Conservation (phyloP, 2,329 filamentous ascomycete genomes). For the Penicillium sp. region DNA sequence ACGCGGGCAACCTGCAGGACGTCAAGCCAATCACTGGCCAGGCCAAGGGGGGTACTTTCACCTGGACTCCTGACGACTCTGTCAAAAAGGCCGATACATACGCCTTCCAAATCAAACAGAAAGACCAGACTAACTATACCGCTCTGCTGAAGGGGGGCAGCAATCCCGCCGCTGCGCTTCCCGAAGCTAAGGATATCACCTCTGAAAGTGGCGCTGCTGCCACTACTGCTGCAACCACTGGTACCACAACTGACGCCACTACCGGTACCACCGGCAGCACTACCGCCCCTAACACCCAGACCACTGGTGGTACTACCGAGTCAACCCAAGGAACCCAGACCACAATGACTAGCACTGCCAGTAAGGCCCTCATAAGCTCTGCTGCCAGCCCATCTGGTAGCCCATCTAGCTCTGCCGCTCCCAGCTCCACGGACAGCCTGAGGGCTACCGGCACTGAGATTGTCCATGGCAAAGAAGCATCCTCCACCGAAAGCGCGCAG, state of each 20-base stretch:
- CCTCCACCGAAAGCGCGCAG: constrained; percentile 9
- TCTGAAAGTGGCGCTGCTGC: not conserved
- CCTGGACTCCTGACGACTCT: constrained; percentile 48
- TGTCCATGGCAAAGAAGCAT: constrained; percentile 11
- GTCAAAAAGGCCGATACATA: constrained; percentile 51
- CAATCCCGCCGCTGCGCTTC: constrained; percentile 10
- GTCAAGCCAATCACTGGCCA: constrained; percentile 45
- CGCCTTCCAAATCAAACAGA: constrained; percentile 58
- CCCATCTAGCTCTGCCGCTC: constrained; percentile 20
- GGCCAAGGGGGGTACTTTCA: constrained; percentile 44
- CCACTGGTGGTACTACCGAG: not conserved
- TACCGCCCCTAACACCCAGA: constrained; percentile 5
- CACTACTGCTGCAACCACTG: not conserved
- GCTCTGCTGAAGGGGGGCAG: constrained; percentile 48
- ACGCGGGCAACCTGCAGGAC: constrained; percentile 48
- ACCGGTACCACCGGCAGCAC: not conserved
- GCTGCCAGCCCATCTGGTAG: constrained; percentile 11
- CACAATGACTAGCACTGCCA: constrained; percentile 55
- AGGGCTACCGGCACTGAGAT: constrained; percentile 6
- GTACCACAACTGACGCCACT: not conserved
- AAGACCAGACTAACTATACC: constrained; percentile 53
- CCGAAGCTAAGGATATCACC: constrained; percentile 5
- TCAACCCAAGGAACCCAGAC: constrained; percentile 10
- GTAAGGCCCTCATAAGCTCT: constrained; percentile 50
- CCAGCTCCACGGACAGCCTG: constrained; percentile 13